Base-by-base conservation (phyloP, 768 basidiomycete genomes). In the Nidularia pulvinata region DNA sequence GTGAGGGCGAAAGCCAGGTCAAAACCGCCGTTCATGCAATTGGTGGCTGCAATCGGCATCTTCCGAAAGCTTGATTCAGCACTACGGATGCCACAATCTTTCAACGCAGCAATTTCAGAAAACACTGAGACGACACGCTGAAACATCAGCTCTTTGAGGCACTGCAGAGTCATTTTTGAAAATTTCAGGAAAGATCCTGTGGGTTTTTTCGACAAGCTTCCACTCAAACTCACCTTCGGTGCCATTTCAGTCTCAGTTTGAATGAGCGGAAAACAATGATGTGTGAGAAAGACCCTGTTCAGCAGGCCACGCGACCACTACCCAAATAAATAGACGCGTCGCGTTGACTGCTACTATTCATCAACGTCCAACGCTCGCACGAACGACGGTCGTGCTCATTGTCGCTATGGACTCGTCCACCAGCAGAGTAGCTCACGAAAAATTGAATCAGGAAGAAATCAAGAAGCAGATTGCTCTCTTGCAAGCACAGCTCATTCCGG, bases 371-470 rank as follows among this genome's bases (percentile, higher is more conserved):
- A 7, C 11, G 19, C 25, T n/a, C 49, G 36, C 7, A 14, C 14
- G 25, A 46, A 46, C 45, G 10, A 4, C 25, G 7, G 10, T 6
- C 11, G 45, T 46, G 4, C 45, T 46, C 45, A 42, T 42, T 42
- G 13, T 13, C 13, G 47, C 34, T 22, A 88, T 89, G 87, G 76
- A 86, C 45, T 86, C 87, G 0, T 73, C 78, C 16, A 72, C 77
- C 1, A 71, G 69, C 55, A 75, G 79, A 57, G 57, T 55, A 2
- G 59, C 71, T 39, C 66, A 70, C 7, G 76, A 78, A 30, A 64
- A 63, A 44, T 67, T 61, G 32, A 74, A 63, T 50, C 82, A 85
- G 52, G 74, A 72, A 42, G 77, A 81, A 36, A 66, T 91, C 10
- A 70, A 75, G 42, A 69, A 65, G 13, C 75, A 89, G 56, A 90